Conservation (phyloP, 176 grass and related monocot species). For the Oryza coarctata region DNA sequence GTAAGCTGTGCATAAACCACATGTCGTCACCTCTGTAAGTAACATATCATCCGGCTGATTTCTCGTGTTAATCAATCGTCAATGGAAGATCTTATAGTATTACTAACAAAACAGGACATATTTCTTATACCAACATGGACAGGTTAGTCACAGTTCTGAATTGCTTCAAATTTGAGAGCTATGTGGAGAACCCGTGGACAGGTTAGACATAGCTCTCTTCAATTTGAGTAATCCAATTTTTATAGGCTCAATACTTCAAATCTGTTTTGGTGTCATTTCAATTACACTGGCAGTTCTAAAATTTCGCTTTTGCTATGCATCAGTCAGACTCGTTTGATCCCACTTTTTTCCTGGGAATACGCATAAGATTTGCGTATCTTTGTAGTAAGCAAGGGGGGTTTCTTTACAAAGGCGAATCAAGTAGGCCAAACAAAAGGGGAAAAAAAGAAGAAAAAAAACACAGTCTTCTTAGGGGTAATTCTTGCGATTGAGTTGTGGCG, state of each 20-base stretch:
- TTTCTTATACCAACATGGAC: neutral
- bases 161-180: no score
- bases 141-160: neutral
- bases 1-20: conserved; percentile 43
- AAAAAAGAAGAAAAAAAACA: no score
- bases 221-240: neutral
- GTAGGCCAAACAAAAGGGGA: no score
- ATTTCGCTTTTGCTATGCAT: neutral
- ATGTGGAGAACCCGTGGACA: no score
- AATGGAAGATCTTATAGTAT: neutral
- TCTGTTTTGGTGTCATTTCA: neutral
- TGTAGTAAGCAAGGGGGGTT: no score
- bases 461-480: no score
- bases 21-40: conserved; percentile 19
- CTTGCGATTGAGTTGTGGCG: no score
- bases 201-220: neutral
- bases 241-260: neutral
- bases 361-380: no score
- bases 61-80: conserved; percentile 19
- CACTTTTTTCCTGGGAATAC: no score
- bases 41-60: conserved; percentile 4
- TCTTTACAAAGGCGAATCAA: no score
- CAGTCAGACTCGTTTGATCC: neutral
- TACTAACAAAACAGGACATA: neutral
- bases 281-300: neutral